phyloP scores from a whole-genome alignment of 257 asterid species.

The Thymus mandschuricus region DNA sequence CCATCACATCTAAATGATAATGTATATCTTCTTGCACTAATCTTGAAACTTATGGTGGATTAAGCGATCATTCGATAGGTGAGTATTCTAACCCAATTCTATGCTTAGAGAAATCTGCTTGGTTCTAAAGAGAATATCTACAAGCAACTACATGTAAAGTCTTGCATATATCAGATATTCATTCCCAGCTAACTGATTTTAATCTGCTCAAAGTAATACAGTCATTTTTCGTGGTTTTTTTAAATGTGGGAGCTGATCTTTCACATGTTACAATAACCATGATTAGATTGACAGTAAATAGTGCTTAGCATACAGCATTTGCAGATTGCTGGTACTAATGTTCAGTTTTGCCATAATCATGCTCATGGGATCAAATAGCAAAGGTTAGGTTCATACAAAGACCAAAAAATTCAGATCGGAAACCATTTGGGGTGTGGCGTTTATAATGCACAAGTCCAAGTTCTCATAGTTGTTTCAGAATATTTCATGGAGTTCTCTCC shows the following conservation, averaged over 20 bases:
- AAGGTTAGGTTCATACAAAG: neutral
- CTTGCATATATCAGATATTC: neutral
- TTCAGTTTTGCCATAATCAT: conserved; percentile 16
- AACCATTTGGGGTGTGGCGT: conserved; percentile 14
- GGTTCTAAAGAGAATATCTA: neutral
- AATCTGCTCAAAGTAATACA: neutral
- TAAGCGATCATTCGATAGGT: neutral
- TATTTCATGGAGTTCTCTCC: conserved; percentile 9
- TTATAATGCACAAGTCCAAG: conserved; percentile 3
- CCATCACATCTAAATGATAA: conserved; percentile 8
- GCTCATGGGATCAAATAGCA: conserved; percentile 4
- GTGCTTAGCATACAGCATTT: neutral
- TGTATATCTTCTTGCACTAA: neutral
- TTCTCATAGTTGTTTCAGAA: neutral
- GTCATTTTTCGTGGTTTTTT: neutral
- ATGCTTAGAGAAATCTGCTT: neutral
- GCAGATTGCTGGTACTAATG: neutral
- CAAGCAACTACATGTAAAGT: conserved; percentile 4
- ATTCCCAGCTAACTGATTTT: neutral
- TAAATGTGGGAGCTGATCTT: neutral
- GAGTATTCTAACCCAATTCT: neutral
- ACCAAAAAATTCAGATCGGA: neutral
- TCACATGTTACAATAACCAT: neutral
- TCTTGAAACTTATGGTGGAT: neutral
- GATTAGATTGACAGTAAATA: conserved; percentile 1